These are phyloP conservation scores for Alternaria triticina DNA, from an alignment of 2,329 filamentous ascomycete species.

Conservation along the genomic window DNA sequence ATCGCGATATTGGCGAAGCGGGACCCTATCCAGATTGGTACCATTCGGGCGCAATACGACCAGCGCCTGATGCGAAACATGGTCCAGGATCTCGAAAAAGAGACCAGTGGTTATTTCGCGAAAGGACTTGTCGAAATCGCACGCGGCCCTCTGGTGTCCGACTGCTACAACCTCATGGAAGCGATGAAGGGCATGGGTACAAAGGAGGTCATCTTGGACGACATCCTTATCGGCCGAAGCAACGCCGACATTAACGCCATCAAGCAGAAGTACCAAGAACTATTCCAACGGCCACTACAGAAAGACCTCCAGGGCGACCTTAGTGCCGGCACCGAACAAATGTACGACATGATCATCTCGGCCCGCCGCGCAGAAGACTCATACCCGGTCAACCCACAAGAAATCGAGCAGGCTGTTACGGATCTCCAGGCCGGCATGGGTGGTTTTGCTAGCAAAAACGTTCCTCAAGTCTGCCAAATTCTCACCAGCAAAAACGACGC, in stretches of 20 bases:
- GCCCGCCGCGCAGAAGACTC: conserved; percentile 80
- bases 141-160: conserved; percentile 78
- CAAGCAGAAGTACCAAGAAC: conserved; percentile 75
- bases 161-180: conserved; percentile 72
- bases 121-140: conserved; percentile 76
- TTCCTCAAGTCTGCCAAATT: conserved; percentile 79
- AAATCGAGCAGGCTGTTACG: conserved; percentile 77
- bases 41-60: conserved; percentile 67
- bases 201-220: conserved; percentile 84
- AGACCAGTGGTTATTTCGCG: conserved; percentile 75
- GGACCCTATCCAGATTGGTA: conserved; percentile 77
- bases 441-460: conserved; percentile 72
- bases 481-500: conserved; percentile 77
- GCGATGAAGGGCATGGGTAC: conserved; percentile 83
- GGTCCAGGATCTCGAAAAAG: conserved; percentile 75
- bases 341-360: conserved; percentile 82
- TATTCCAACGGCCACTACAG: conserved; percentile 71
- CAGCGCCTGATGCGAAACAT: conserved; percentile 69
- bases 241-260: conserved; percentile 91
- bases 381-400: conserved; percentile 72
- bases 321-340: conserved; percentile 81
- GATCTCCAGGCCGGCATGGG: conserved; percentile 75
- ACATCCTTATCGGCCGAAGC: conserved; percentile 79
- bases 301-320: conserved; percentile 77
- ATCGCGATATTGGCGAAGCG: conserved; percentile 74